These are phyloP conservation scores for Saccharomyces pastorianus DNA, from an alignment of 1,139 yeast genomes.

Conservation along the genomic window DNA sequence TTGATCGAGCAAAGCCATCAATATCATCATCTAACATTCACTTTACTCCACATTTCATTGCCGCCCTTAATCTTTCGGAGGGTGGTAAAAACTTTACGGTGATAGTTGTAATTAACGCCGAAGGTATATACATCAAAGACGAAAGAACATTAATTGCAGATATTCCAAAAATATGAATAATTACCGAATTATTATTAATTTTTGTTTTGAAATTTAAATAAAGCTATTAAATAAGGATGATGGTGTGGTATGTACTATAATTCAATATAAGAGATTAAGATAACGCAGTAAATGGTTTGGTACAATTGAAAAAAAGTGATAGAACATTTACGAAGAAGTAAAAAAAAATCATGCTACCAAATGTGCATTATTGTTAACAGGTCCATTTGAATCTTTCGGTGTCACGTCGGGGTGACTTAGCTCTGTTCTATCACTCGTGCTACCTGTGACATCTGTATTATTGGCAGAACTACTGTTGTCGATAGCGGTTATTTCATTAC, in stretches of 20 bases:
- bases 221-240: background rate
- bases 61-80: background rate
- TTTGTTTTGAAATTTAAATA: background rate
- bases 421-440: background rate
- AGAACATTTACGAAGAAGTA: background rate
- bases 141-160: background rate
- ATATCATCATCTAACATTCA: background rate
- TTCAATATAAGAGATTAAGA: background rate
- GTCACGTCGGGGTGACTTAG: background rate
- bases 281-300: background rate
- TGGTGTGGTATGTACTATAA: background rate
- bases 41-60: background rate
- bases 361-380: background rate
- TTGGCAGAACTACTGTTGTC: background rate
- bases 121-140: background rate
- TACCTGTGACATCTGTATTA: background rate
- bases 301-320: background rate
- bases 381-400: background rate
- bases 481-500: background rate
- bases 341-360: background rate
- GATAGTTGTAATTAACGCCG: background rate
- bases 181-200: background rate
- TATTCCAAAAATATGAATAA: background rate
- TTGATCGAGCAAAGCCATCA: background rate
- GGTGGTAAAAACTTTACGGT: background rate